Evolutionary conservation across 345 rosid species (phyloP), one percentile per base, ranked within the genome.

Genomic region (Salix arbutifolia): DNA sequence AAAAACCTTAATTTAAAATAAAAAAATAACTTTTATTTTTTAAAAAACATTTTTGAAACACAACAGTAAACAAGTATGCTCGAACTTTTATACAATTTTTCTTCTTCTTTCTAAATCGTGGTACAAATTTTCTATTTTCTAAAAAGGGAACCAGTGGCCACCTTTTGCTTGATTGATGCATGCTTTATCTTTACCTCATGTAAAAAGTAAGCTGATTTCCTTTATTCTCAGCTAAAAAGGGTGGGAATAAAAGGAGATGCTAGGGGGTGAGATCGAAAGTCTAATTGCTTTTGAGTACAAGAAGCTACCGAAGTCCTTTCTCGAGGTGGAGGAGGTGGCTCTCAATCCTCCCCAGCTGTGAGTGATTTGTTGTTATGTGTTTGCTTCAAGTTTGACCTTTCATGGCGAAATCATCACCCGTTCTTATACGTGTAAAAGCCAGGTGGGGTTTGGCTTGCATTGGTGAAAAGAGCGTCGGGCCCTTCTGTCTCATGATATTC

Each of bases 301-400:
- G 94, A 90, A 90, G 86, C 86, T 85, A 87, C 91, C 92, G 84
- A 84, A 81, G 62, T 70, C 85, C 67, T 86, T 86, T 75, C 73
- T 75, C 6, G 37, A 35, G 64, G 31, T 75, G 7, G 37, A 35
- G 64, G 48, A 67, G 70, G 64, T 70, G 86, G 75, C 80, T 77
- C 78, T 81, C 76, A 75, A 76, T 81, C 79, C 75, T 80, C 81
- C 81, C 82, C 80, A 80, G 84, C 82, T 80, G 84, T 72, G 86
- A 82, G 79, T 79, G 83, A 76, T 78, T 86, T 74, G 74, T 84
- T 86, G 79, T 70, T 80, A 56, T 79, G 82, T 85, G 88, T 78
- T 87, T 88, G 91, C 91, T 88, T 90, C 79, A 87, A 87, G 88
- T 83, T 87, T 90, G 93, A 90, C 89, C 88, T 83, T 76, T 78